These are phyloP conservation scores for Polytolypa hystricis DNA, from an alignment of 2,329 filamentous ascomycete species.

Conservation along the genomic window DNA sequence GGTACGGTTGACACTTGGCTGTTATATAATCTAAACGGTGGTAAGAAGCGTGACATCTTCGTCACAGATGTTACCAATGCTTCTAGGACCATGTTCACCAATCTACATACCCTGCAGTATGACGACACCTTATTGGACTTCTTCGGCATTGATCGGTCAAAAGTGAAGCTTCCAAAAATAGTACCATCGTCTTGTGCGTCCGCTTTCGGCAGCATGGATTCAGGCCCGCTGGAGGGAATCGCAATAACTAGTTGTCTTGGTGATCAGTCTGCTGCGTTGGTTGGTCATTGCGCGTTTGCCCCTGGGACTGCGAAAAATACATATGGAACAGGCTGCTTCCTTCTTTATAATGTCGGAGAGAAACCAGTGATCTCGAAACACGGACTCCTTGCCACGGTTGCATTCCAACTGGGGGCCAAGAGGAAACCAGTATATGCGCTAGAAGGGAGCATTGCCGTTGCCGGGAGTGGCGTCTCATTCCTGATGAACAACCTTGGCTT, in stretches of 20 bases:
- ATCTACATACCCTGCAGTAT: conserved; percentile 68
- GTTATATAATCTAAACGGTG: conserved; percentile 69
- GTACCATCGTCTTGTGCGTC: conserved; percentile 66
- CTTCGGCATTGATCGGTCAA: conserved; percentile 61
- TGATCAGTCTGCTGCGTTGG: conserved; percentile 75
- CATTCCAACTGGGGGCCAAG: conserved; percentile 66
- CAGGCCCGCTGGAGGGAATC: conserved; percentile 56
- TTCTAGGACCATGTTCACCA: conserved; percentile 90
- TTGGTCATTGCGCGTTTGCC: conserved; percentile 74
- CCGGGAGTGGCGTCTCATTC: conserved; percentile 70
- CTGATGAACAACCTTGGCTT: conserved; percentile 55
- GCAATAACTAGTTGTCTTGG: conserved; percentile 75
- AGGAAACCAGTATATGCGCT: conserved; percentile 65
- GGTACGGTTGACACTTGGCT: conserved; percentile 86
- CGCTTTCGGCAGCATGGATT: conserved; percentile 57
- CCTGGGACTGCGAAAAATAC: conserved; percentile 83
- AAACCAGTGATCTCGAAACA: conserved; percentile 77
- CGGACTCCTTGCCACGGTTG: conserved; percentile 75
- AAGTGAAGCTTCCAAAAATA: conserved; percentile 70
- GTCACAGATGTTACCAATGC: conserved; percentile 85
- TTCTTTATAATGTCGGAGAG: conserved; percentile 77
- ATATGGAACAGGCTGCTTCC: conserved; percentile 80
- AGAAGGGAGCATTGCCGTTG: conserved; percentile 74
- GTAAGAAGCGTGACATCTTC: conserved; percentile 53
- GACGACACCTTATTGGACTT: conserved; percentile 66